A percentile compares a stretch with the other conserved stretches of the same genome.
These are phyloP conservation scores for Rheum nobile DNA, from an alignment of 148 eudicot species.

Conservation along the genomic window DNA sequence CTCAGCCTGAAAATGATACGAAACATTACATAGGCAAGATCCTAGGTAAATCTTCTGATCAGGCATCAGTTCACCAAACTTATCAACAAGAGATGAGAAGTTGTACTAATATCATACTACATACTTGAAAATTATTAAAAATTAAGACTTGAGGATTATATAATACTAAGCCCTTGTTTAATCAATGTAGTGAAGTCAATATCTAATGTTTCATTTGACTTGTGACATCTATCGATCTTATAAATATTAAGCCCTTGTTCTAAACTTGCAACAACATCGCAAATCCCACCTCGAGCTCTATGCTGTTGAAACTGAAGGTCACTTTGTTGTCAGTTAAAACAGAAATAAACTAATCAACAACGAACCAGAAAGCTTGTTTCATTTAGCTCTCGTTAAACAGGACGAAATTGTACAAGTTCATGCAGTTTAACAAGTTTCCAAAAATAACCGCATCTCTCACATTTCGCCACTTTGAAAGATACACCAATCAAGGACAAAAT, in stretches of 20 bases:
- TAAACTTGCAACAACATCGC: background rate
- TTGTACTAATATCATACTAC: background rate
- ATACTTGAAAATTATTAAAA: background rate
- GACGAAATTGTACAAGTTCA: background rate
- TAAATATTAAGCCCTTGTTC: background rate
- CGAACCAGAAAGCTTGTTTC: background rate
- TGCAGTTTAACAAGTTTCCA: background rate
- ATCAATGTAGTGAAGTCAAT: background rate
- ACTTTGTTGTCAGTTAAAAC: background rate
- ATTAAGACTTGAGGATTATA: background rate
- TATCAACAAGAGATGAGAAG: background rate
- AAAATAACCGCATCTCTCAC: background rate
- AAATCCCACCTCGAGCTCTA: background rate
- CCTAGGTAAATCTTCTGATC: constrained; percentile 1
- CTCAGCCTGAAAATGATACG: constrained; percentile 37
- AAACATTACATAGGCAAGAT: background rate
- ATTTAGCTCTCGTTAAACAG: too few species aligned
- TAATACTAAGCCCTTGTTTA: background rate
- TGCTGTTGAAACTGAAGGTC: background rate
- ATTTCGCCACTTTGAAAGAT: background rate
- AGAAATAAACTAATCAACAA: background rate
- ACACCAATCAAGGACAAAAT: background rate
- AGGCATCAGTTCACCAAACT: background rate
- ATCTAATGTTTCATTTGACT: background rate
- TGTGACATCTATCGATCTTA: background rate